phyloP scores from a whole-genome alignment of 129 eudicot species.

The Flaveria ramosissima region DNA sequence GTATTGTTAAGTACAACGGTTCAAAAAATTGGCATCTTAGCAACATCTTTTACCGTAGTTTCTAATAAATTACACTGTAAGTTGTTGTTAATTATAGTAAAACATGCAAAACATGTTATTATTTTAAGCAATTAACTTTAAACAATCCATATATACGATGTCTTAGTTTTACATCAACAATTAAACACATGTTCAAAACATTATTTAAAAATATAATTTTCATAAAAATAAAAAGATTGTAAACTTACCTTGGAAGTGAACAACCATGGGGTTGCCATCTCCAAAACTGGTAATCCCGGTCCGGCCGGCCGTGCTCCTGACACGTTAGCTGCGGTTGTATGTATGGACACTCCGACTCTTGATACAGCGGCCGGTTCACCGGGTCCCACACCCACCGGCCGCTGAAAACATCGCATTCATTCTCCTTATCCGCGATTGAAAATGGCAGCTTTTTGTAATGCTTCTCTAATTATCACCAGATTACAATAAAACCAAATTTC shows the following conservation, averaged over 20 bases:
- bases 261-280: slow-evolving; percentile 92
- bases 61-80: too few species aligned
- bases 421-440: slow-evolving; percentile 41
- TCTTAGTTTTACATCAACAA: too few species aligned
- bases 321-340: slow-evolving; percentile 88
- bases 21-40: too few species aligned
- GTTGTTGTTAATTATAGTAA: too few species aligned
- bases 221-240: background rate
- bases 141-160: too few species aligned
- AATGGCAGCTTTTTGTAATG: slow-evolving; percentile 55
- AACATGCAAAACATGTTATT: too few species aligned
- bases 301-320: slow-evolving; percentile 90
- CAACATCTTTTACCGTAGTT: too few species aligned
- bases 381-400: slow-evolving; percentile 91
- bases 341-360: slow-evolving; percentile 89
- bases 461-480: slow-evolving; percentile 39
- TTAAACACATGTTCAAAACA: background rate
- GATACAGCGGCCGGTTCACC: slow-evolving; percentile 60
- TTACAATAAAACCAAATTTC: background rate
- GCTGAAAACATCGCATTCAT: slow-evolving; percentile 60
- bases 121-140: too few species aligned
- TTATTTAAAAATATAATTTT: background rate
- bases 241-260: slow-evolving; percentile 67
- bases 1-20: too few species aligned
- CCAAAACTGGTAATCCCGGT: slow-evolving; percentile 69